Percentiles rank a stretch among this genome's conserved stretches.
phyloP scores from a whole-genome alignment of 805 yeast genomes.

The Jamesozyma rosinii region DNA sequence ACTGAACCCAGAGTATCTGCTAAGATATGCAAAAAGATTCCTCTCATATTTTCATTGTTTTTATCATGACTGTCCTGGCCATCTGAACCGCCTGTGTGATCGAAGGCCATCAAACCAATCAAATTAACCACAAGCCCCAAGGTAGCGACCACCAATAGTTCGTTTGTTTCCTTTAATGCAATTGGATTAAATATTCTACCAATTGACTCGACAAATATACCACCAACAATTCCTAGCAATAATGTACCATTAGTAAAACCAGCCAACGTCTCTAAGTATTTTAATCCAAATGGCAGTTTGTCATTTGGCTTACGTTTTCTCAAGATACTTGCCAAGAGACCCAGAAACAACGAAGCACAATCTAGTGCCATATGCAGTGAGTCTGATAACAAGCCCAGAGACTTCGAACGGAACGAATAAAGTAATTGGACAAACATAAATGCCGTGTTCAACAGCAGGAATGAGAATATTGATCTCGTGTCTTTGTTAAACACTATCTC shows the following conservation, averaged over 20 bases:
- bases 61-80: slow-evolving; percentile 12
- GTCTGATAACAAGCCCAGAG: slow-evolving; percentile 84
- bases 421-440: slow-evolving; percentile 92
- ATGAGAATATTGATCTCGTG: slow-evolving; percentile 82
- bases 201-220: slow-evolving; percentile 77
- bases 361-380: slow-evolving; percentile 95
- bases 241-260: slow-evolving; percentile 93
- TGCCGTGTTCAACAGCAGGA: slow-evolving; percentile 72
- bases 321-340: slow-evolving; percentile 72
- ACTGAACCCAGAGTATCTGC: slow-evolving; percentile 97
- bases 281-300: slow-evolving; percentile 77
- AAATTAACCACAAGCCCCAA: slow-evolving; percentile 81
- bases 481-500: slow-evolving; percentile 47
- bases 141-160: slow-evolving; percentile 72
- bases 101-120: slow-evolving; percentile 90
- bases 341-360: slow-evolving; percentile 82
- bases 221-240: slow-evolving; percentile 78
- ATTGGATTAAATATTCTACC: slow-evolving; percentile 77
- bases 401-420: slow-evolving; percentile 86
- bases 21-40: slow-evolving; percentile 83
- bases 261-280: slow-evolving; percentile 77
- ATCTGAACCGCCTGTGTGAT: slow-evolving; percentile 59
- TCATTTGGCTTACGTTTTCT: slow-evolving; percentile 51
- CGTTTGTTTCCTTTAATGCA: slow-evolving; percentile 66
- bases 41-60: slow-evolving; percentile 70